Evolutionary conservation across 2,329 filamentous ascomycete species (phyloP), one percentile per base, ranked within the genome.

Genomic region (Trichoderma simmonsii): DNA sequence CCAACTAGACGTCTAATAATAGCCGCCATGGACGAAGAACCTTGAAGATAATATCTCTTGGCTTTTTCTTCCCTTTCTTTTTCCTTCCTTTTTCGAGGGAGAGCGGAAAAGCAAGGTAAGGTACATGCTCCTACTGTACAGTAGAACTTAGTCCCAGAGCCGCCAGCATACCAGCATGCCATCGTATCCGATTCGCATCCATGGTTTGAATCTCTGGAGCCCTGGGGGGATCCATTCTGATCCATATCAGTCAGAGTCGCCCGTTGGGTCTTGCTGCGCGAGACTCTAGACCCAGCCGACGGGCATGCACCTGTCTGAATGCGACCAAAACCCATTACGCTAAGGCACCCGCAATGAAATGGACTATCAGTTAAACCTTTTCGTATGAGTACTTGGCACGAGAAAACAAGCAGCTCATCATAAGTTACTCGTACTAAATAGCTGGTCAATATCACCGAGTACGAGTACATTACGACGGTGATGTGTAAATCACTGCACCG

Each of bases 241-340:
- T 54, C 48, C 48, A 54, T 24, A 54, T 54, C 48, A 51, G 43
- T 48, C 18, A 24, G 39, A 14, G 39, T 43, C 39, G 39, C 39
- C 48, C 48, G 48, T 54, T 54, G 21, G 48, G 48, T 54, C 48
- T 8, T 24, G 11, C 48, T 54, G 48, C 48, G 48, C 21, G 12
- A 14, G 34, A 36, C 34, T 36, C 59, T 24, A 68, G 63, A 26
- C 48, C 64, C 65, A 24, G 26, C 54, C 56, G 64, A 69, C n/a
- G 66, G 56, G 56, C 54, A 61, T 69, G 66, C 66, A 69, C 56
- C 65, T 43, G 39, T 69, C 66, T 69, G 18, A 54, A 61, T 61
- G 66, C 57, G 66, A 70, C 24, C 66, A 70, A 62, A 54, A 59
- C 39, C 66, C 56, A 69, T 51, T 34, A 26, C 66, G 56, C 66